Evolutionary conservation across 192 early-diverging fungal species (phyloP), one percentile per base, ranked within the genome.

Genomic region (Podila horticola): DNA sequence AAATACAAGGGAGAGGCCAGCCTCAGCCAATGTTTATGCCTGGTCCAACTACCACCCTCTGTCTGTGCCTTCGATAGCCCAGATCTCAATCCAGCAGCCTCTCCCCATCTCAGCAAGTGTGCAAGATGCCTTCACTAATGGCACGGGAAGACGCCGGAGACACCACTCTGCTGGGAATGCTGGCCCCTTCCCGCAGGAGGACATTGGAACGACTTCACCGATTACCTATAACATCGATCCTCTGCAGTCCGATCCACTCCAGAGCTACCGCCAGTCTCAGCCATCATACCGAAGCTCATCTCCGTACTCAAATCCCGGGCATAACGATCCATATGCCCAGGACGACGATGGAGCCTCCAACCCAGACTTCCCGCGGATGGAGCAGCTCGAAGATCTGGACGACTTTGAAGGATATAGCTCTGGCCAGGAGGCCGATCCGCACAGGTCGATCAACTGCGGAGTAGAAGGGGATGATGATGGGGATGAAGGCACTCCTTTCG

Each of bases 21-120:
- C 38, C 20, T 67, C 64, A 5, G 38, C 58, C 34, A 45, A 24
- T 66, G 34, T 61, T n/a, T 65, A 70, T 41, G 29, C 71, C 45
- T 81, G 71, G 77, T 61, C 77, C 10, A 50, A 34, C 22, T 60
- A 70, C 19, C 68, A 73, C 20, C 71, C 66, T 15, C 62, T 66
- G 36, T 66, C 77, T 29, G 58, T 81, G 24, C 71, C 77, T 4
- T 69, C 77, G 15, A 73, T 81, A 24, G 66, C 71, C 8, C 77
- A 81, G 15, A 60, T 73, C 34, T 59, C 67, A 33, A 55, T 64
- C 22, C 71, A 62, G 8, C 66, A 69, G 34, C 52, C n/a, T 22
- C 52, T 26, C 20, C 24, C 52, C n/a, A 0, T 36, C 34, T 22
- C 52, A 24, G 8, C 8, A 17, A 26, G 8, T 22, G 22, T 55